These are phyloP conservation scores for Starmerella khaoyaiensis DNA, from an alignment of 805 yeast species.

Conservation along the genomic window DNA sequence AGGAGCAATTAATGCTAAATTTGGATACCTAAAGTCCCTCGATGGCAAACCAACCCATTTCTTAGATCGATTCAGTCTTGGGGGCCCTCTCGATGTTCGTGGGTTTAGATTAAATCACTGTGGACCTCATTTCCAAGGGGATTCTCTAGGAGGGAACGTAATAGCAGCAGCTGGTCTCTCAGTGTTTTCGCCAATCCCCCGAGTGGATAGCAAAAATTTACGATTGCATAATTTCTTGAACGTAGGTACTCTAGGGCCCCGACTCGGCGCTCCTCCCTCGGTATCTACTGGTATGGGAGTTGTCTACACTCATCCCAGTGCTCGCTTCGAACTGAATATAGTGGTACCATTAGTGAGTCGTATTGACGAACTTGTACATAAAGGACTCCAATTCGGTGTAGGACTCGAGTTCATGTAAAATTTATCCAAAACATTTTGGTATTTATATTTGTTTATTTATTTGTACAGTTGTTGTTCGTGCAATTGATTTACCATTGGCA, in stretches of 20 bases:
- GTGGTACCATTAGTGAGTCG: conserved; percentile 47
- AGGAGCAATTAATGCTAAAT: conserved; percentile 14
- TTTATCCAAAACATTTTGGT: not conserved
- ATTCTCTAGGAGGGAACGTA: conserved; percentile 55
- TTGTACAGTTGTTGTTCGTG: conserved; percentile 50
- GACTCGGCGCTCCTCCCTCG: conserved; percentile 32
- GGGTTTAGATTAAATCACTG: conserved; percentile 57
- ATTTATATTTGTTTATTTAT: not conserved
- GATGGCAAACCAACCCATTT: conserved; percentile 35
- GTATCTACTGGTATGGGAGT: conserved; percentile 48
- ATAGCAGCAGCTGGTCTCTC: conserved; percentile 46
- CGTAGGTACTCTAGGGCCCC: conserved; percentile 44
- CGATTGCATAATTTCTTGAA: conserved; percentile 51
- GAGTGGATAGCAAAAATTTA: conserved; percentile 36
- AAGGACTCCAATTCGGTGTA: conserved; percentile 56
- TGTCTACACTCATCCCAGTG: conserved; percentile 48
- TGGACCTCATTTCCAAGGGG: conserved; percentile 45
- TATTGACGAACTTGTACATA: conserved; percentile 38
- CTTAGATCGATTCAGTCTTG: conserved; percentile 70
- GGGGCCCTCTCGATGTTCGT: conserved; percentile 63
- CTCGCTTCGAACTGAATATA: conserved; percentile 54
- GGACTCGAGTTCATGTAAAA: conserved; percentile 44
- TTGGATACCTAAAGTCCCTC: conserved; percentile 19
- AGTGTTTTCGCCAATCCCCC: conserved; percentile 49
- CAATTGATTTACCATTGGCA: conserved; percentile 57